Evolutionary conservation across 768 basidiomycete genomes (phyloP).

Genomic region (Coprinopsis sp.): DNA sequence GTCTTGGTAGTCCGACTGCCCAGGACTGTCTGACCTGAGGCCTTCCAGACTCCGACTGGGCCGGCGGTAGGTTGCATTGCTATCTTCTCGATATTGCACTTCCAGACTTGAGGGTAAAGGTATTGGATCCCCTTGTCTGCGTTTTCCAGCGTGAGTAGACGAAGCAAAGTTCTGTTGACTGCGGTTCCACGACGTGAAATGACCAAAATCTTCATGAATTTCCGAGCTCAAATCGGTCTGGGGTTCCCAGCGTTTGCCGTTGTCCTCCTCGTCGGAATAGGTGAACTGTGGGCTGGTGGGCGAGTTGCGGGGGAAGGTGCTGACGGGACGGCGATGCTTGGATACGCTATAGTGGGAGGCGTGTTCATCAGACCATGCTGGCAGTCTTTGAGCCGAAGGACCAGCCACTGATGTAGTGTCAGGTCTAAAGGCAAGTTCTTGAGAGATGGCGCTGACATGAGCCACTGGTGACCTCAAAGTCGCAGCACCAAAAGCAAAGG

Average conservation of each 20-base stretch:
- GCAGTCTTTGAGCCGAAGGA: conserved; percentile 22
- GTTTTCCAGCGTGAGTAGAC: conserved; percentile 32
- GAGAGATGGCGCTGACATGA: too few relatives aligned
- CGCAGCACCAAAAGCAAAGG: too few relatives aligned
- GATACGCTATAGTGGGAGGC: conserved; percentile 33
- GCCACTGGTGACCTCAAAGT: too few relatives aligned
- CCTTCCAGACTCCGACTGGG: conserved; percentile 61
- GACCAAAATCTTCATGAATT: conserved; percentile 30
- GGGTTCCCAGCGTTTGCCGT: conserved; percentile 29
- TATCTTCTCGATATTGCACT: conserved; percentile 51
- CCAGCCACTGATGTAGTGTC: conserved; percentile 47
- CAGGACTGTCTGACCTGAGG: conserved; percentile 12
- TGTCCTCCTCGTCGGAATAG: conserved; percentile 40
- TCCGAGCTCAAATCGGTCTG: conserved; percentile 37
- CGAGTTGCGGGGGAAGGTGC: conserved; percentile 21
- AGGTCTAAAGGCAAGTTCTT: conserved; percentile 26
- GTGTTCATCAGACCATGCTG: conserved; percentile 28
- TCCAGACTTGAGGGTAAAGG: conserved; percentile 30
- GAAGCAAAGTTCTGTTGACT: conserved; percentile 17
- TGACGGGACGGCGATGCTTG: conserved; percentile 30
- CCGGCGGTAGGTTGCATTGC: conserved; percentile 51
- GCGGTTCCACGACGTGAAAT: conserved; percentile 16
- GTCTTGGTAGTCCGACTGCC: conserved; percentile 1
- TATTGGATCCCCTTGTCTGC: conserved; percentile 60
- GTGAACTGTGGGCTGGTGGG: conserved; percentile 13